Conservation (phyloP, 805 yeast genomes). For the Candida sakaeoensis region DNA sequence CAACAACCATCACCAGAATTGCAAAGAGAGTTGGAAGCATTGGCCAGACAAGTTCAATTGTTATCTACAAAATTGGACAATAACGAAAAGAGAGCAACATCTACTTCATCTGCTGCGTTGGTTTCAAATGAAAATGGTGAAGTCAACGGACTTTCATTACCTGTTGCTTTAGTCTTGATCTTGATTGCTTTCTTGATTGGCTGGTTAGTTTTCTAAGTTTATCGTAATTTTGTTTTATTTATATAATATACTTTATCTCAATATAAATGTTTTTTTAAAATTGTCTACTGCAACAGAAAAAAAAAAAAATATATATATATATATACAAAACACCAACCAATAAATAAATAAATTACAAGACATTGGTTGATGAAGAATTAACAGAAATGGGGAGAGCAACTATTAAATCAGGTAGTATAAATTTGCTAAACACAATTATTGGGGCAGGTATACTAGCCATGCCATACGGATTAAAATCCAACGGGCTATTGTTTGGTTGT, state of each 20-base stretch:
- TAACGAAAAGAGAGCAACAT: constrained; percentile 18
- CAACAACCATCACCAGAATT: constrained; percentile 23
- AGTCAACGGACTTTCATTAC: constrained; percentile 49
- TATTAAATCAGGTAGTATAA: constrained; percentile 47
- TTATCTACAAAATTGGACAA: constrained; percentile 45
- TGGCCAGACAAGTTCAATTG: constrained; percentile 31
- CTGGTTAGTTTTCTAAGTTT: constrained; percentile 59
- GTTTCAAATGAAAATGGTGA: constrained; percentile 15
- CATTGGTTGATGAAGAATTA: not conserved
- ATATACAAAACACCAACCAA: not conserved
- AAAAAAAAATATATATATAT: not conserved
- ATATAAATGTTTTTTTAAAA: not conserved
- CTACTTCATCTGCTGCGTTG: constrained; percentile 1
- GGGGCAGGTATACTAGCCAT: constrained; percentile 71
- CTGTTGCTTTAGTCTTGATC: constrained; percentile 47
- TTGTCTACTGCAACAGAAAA: not conserved
- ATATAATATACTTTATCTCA: too few relatives aligned
- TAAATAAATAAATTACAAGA: not conserved
- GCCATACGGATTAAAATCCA: constrained; percentile 60
- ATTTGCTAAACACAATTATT: constrained; percentile 53
- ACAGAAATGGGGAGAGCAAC: constrained; percentile 29
- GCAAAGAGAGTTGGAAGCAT: constrained; percentile 35
- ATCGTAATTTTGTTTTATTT: not conserved
- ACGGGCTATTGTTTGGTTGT: constrained; percentile 45
- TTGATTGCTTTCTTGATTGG: constrained; percentile 59